Percentiles rank a stretch among this genome's conserved stretches.
Evolutionary conservation across 2,329 filamentous ascomycete species (phyloP).

Genomic region (Thelonectria discophora): DNA sequence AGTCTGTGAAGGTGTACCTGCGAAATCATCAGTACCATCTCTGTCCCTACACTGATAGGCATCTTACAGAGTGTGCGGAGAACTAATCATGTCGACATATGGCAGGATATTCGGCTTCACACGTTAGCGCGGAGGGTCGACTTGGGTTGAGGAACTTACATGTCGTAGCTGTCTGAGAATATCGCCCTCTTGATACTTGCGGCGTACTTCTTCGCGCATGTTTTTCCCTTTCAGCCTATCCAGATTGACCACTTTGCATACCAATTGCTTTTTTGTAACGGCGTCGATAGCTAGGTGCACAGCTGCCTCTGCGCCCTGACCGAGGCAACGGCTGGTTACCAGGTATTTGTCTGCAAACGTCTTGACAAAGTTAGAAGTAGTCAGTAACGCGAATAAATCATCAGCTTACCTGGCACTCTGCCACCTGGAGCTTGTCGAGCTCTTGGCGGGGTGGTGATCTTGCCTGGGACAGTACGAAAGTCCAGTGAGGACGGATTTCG

Average conservation of each 20-base stretch:
- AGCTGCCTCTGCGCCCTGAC: conserved; percentile 49
- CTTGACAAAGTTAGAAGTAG: conserved; percentile 31
- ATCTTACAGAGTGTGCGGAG: conserved; percentile 56
- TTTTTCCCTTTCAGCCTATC: conserved; percentile 43
- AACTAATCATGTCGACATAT: conserved; percentile 61
- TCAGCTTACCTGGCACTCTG: conserved; percentile 45
- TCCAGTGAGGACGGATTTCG: conserved; percentile 51
- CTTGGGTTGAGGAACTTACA: conserved; percentile 48
- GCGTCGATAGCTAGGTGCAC: conserved; percentile 56
- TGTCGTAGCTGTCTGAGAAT: conserved; percentile 63
- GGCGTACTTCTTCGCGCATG: conserved; percentile 44
- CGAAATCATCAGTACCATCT: neutral
- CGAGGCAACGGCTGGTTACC: conserved; percentile 48
- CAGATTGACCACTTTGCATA: conserved; percentile 73
- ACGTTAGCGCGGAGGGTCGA: conserved; percentile 26
- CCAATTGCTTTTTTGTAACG: conserved; percentile 65
- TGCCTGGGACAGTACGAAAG: conserved; percentile 47
- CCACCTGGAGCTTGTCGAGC: conserved; percentile 43
- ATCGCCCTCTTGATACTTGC: conserved; percentile 59
- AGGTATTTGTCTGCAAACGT: conserved; percentile 47
- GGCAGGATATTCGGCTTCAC: conserved; percentile 63
- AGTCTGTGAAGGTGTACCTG: conserved; percentile 65
- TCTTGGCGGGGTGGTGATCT: conserved; percentile 35
- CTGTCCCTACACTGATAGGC: too few species aligned
- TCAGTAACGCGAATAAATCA: too few species aligned